Conservation (phyloP, 768 basidiomycete genomes). For the Xerocomus brunneocitrinus region DNA sequence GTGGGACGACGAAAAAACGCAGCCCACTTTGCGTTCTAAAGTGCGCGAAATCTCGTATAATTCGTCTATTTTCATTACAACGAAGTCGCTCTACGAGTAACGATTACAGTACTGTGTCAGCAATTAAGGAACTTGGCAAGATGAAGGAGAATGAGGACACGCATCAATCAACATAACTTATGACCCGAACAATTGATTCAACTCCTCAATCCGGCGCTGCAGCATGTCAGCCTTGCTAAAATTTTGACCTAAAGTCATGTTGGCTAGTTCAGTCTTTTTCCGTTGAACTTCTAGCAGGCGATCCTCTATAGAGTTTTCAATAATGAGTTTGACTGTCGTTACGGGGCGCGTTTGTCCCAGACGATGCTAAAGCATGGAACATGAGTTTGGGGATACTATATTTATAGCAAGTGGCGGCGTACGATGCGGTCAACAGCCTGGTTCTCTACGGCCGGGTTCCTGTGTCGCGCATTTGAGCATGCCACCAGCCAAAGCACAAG, state of each 20-base stretch:
- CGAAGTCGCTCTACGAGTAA: constrained; percentile 26
- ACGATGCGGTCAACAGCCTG: constrained; percentile 98
- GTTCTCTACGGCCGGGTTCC: constrained; percentile 97
- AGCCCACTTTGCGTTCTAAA: constrained; percentile 70
- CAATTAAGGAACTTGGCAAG: constrained; percentile 20
- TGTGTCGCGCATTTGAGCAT: constrained; percentile 27
- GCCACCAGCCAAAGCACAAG: neutral
- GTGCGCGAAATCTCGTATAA: neutral
- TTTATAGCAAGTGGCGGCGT: constrained; percentile 30
- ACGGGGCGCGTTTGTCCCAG: constrained; percentile 93
- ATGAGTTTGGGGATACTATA: neutral
- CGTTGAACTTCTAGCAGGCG: constrained; percentile 88
- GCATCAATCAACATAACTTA: constrained; percentile 26
- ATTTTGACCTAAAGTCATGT: constrained; percentile 86
- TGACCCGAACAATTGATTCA: constrained; percentile 66
- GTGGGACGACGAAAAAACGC: constrained; percentile 70
- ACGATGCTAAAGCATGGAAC: constrained; percentile 62
- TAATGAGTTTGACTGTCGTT: constrained; percentile 88
- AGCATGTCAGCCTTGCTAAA: constrained; percentile 86
- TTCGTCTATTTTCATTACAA: constrained; percentile 30
- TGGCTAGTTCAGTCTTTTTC: constrained; percentile 92
- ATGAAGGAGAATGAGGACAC: constrained; percentile 10
- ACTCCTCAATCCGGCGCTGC: constrained; percentile 84
- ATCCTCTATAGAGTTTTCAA: constrained; percentile 91
- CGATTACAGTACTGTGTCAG: constrained; percentile 24